These are phyloP conservation scores for Fulvia fulva DNA, from an alignment of 2,329 filamentous ascomycete genomes.

Conservation along the genomic window DNA sequence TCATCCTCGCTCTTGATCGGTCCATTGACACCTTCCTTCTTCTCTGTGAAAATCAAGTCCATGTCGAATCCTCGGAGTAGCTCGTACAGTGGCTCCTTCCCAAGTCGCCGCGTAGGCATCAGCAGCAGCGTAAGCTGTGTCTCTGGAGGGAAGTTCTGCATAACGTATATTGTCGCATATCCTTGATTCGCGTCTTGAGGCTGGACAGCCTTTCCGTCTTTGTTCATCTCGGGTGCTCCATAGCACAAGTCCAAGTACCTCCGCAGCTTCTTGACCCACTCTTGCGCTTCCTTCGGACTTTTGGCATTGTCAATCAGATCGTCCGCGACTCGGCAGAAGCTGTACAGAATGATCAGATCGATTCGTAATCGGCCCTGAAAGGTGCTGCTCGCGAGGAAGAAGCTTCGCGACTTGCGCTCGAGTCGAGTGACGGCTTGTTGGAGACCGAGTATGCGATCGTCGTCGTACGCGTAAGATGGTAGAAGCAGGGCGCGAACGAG, in stretches of 20 bases:
- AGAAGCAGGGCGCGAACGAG: conserved; percentile 53
- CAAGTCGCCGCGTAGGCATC: conserved; percentile 56
- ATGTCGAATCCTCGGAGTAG: conserved; percentile 66
- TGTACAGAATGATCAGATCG: conserved; percentile 66
- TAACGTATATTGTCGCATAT: conserved; percentile 38
- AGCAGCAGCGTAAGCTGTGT: conserved; percentile 55
- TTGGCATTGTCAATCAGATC: conserved; percentile 66
- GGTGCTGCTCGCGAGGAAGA: conserved; percentile 66
- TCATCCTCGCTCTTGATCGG: conserved; percentile 59
- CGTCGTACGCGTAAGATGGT: conserved; percentile 52
- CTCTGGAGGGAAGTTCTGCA: conserved; percentile 50
- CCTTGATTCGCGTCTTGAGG: conserved; percentile 31
- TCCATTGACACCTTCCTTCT: conserved; percentile 12
- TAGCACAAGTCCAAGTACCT: conserved; percentile 56
- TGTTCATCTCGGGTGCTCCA: conserved; percentile 22
- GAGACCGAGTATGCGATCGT: conserved; percentile 55
- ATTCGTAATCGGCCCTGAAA: conserved; percentile 66
- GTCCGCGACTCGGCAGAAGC: conserved; percentile 69
- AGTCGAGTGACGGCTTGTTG: conserved; percentile 57
- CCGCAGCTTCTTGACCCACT: conserved; percentile 58
- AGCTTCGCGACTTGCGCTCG: conserved; percentile 64
- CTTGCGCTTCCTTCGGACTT: conserved; percentile 48
- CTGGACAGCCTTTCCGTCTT: conserved; percentile 25
- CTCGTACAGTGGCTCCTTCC: conserved; percentile 57
- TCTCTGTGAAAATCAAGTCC: conserved; percentile 55